Conservation (phyloP, 1,284 basidiomycete species). For the Tremellales sp. region DNA sequence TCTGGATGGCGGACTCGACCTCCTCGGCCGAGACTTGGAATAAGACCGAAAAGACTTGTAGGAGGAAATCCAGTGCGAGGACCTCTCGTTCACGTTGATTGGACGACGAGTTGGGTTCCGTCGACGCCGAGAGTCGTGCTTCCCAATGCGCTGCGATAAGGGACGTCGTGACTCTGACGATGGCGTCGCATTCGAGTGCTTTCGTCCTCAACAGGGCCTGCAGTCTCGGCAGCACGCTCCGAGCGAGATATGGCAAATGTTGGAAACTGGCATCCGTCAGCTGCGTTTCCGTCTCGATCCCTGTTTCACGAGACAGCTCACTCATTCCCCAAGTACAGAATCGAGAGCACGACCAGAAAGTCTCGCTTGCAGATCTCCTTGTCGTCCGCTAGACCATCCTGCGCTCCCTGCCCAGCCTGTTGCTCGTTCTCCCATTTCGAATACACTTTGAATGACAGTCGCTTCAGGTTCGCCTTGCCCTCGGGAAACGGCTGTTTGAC, state of each 20-base stretch:
- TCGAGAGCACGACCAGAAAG: slow-evolving; percentile 59
- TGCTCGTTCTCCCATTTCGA: slow-evolving; percentile 51
- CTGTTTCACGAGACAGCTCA: too few species aligned
- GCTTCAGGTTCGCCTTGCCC: slow-evolving; percentile 77
- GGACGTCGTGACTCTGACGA: slow-evolving; percentile 69
- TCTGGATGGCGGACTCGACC: slow-evolving; percentile 41
- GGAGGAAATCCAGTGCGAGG: slow-evolving; percentile 66
- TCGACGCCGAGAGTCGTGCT: slow-evolving; percentile 59
- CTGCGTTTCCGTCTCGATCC: too few species aligned
- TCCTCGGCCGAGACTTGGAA: slow-evolving; percentile 63
- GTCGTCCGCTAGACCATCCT: slow-evolving; percentile 39
- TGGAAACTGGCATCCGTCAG: too few species aligned
- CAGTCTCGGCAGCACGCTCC: slow-evolving; percentile 20
- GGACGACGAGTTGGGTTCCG: slow-evolving; percentile 5
- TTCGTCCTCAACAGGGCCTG: slow-evolving; percentile 60
- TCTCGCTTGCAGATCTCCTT: slow-evolving; percentile 66
- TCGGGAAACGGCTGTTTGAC: slow-evolving; percentile 81
- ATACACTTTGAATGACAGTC: slow-evolving; percentile 63
- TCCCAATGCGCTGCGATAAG: slow-evolving; percentile 77
- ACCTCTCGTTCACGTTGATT: slow-evolving; percentile 54
- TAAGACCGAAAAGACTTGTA: slow-evolving; percentile 64
- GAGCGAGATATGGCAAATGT: too few species aligned
- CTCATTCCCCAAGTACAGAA: too few species aligned
- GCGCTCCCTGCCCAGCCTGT: slow-evolving; percentile 34
- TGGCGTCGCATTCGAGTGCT: slow-evolving; percentile 67